Percentiles rank a stretch among this genome's conserved stretches.
Evolutionary conservation across 108 stramenopile genomes (phyloP).

Genomic region (Fistulifera pelliculosa): DNA sequence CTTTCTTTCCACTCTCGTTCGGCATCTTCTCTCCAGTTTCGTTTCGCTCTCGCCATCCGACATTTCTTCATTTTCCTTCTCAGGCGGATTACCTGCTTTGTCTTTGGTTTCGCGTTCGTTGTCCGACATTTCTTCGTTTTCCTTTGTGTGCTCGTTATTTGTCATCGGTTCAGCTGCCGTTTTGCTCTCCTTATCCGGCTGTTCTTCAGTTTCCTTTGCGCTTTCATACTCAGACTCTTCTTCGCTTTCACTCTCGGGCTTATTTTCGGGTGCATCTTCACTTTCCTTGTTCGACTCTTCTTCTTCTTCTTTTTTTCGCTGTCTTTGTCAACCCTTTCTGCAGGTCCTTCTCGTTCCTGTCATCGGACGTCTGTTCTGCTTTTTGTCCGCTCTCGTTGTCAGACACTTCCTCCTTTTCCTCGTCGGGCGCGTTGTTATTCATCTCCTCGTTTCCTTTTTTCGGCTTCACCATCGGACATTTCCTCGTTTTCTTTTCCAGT

Average conservation of each 20-base stretch:
- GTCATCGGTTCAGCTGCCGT: neutral
- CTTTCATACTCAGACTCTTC: neutral
- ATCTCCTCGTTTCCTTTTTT: neutral
- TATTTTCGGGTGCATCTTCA: neutral
- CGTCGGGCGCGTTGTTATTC: neutral
- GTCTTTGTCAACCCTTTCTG: too few relatives aligned
- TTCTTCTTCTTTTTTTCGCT: constrained; percentile 1
- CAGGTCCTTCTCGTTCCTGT: neutral
- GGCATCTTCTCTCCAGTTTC: too few relatives aligned
- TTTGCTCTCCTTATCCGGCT: neutral
- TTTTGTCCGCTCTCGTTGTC: neutral
- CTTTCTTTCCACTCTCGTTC: too few relatives aligned
- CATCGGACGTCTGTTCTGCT: neutral
- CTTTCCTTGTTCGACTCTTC: neutral
- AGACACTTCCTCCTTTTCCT: neutral
- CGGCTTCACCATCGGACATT: neutral
- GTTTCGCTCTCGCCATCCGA: too few relatives aligned
- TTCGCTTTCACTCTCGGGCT: neutral
- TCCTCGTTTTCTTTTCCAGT: constrained; percentile 3
- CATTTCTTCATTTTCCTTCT: neutral
- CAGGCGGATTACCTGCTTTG: neutral
- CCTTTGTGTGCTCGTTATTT: neutral
- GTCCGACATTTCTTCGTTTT: neutral
- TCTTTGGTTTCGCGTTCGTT: neutral
- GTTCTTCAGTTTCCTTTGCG: neutral